phyloP scores from a whole-genome alignment of 23 red algal genomes.

The Cyanidiococcus yangmingshanensis region DNA sequence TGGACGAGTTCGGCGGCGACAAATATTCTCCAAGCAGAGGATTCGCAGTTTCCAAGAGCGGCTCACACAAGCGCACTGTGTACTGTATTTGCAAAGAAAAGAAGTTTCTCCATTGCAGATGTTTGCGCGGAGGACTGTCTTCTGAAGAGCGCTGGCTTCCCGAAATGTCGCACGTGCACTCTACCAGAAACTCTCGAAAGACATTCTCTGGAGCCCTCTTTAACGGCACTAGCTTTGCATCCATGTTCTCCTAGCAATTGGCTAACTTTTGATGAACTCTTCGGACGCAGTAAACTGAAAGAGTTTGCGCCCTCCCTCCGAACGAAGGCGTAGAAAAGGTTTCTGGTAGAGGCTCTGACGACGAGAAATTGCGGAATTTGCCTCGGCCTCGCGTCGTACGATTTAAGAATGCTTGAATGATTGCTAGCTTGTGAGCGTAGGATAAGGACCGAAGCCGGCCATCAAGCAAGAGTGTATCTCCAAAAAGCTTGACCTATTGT shows the following conservation, averaged over 20 bases:
- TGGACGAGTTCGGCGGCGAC: constrained; percentile 16
- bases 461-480: too few species aligned
- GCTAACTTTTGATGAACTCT: too few species aligned
- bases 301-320: too few species aligned
- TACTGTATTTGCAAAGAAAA: background rate
- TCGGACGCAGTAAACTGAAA: too few species aligned
- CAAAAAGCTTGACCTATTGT: too few species aligned
- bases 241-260: background rate
- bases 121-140: background rate
- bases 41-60: background rate
- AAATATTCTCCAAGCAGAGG: background rate
- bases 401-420: too few species aligned
- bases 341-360: too few species aligned
- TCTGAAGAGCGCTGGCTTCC: background rate
- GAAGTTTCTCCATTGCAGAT: background rate
- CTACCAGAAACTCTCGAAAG: background rate
- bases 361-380: too few species aligned
- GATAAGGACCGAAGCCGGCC: too few species aligned
- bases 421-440: too few species aligned
- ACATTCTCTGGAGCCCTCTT: background rate
- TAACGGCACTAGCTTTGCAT: background rate
- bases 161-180: background rate
- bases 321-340: too few species aligned
- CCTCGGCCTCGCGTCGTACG: too few species aligned
- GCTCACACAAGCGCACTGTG: background rate